Evolutionary conservation across 345 rosid genomes (phyloP).

Genomic region (Hibiscus trionum): DNA sequence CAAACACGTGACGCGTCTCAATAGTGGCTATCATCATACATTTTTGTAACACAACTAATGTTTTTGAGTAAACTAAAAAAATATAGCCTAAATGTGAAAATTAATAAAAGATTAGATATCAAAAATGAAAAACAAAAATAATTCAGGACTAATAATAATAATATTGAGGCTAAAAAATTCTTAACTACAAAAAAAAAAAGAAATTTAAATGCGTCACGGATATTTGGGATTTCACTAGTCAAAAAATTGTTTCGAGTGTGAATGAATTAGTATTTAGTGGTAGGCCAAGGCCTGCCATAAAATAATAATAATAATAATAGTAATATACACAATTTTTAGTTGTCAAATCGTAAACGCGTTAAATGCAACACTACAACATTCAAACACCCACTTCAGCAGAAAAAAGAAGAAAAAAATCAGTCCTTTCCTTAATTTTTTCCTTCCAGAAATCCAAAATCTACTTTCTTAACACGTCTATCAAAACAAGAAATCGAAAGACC

Average conservation of each 20-base stretch:
- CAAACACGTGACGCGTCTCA: no score
- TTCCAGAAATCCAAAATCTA: not conserved
- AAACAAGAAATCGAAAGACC: not conserved
- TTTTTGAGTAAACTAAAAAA: no score
- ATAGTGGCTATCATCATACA: no score
- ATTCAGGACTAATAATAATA: no score
- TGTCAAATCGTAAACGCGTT: conserved; percentile 2
- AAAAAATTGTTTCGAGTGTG: not conserved
- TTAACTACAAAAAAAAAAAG: no score
- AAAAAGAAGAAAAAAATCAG: not conserved
- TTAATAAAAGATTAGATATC: no score
- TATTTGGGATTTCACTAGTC: not conserved
- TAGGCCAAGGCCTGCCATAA: not conserved
- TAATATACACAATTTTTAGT: not conserved
- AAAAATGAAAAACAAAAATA: no score
- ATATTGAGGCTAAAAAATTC: no score
- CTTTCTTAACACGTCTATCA: not conserved
- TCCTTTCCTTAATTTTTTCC: not conserved
- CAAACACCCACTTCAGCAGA: not conserved
- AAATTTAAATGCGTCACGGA: not conserved
- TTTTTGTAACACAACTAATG: no score
- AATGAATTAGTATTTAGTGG: not conserved
- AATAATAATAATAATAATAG: not conserved
- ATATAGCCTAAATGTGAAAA: no score
- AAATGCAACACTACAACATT: not conserved